A percentile compares a stretch with the other conserved stretches of the same genome.
These are phyloP conservation scores for Populus euphratica DNA, from an alignment of 345 rosid species.

Conservation along the genomic window DNA sequence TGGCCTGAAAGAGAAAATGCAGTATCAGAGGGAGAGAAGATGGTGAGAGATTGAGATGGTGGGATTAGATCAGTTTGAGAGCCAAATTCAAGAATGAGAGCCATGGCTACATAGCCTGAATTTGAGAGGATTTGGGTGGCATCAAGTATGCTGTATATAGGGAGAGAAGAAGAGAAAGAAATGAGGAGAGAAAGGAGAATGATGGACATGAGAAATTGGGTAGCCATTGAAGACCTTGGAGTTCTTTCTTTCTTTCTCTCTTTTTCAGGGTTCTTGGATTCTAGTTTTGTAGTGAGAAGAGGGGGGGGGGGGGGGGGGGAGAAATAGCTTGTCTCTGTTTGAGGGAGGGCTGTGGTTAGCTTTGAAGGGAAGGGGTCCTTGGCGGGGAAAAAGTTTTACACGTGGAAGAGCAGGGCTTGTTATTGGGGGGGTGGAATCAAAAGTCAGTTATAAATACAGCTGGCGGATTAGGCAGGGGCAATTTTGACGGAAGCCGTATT, in stretches of 20 bases:
- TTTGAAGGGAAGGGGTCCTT: neutral
- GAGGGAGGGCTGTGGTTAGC: too few relatives aligned
- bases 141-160: conserved; percentile 12
- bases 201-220: neutral
- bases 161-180: conserved; percentile 5
- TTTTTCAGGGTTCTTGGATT: neutral
- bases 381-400: neutral
- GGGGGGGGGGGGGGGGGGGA: too few relatives aligned
- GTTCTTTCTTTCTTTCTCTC: neutral
- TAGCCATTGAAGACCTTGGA: conserved; percentile 22
- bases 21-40: conserved; percentile 36
- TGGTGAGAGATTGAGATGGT: conserved; percentile 26
- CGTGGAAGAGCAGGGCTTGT: neutral
- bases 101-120: conserved; percentile 28
- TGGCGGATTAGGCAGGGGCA: neutral
- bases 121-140: conserved; percentile 24
- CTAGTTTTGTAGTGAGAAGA: neutral
- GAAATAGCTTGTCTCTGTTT: too few relatives aligned
- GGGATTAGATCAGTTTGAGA: neutral
- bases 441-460: neutral
- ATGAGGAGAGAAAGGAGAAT: conserved; percentile 10
- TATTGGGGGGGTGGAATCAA: neutral
- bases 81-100: conserved; percentile 33
- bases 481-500: too few relatives aligned
- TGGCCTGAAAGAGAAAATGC: conserved; percentile 31